phyloP scores from a whole-genome alignment of 2,329 filamentous ascomycete species.

The Pseudogymnoascus sp. region DNA sequence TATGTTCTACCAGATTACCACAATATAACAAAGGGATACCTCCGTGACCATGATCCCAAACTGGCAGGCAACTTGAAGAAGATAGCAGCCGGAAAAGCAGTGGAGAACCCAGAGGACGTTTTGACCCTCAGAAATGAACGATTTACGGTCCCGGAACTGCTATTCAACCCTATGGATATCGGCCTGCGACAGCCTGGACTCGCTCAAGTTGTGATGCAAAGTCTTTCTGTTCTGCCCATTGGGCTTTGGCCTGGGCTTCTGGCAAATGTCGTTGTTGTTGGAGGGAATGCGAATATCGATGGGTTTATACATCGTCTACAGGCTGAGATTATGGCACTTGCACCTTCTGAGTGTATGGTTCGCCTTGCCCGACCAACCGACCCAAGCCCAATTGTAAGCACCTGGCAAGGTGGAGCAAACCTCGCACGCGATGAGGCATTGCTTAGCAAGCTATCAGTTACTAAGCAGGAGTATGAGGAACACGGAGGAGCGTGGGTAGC shows the following conservation, averaged over 20 bases:
- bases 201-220: conserved; percentile 73
- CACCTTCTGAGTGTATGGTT: conserved; percentile 70
- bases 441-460: conserved; percentile 63
- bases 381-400: conserved; percentile 57
- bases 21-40: conserved; percentile 51
- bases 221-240: conserved; percentile 64
- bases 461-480: conserved; percentile 84
- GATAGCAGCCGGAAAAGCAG: conserved; percentile 33
- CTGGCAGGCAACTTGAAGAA: conserved; percentile 45
- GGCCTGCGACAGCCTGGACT: conserved; percentile 78
- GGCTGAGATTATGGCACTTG: conserved; percentile 60
- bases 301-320: conserved; percentile 77
- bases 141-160: conserved; percentile 79
- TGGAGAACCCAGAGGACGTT: conserved; percentile 61
- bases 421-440: conserved; percentile 60
- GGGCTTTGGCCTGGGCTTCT: conserved; percentile 76
- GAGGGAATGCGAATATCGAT: conserved; percentile 71
- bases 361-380: conserved; percentile 54
- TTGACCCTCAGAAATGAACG: conserved; percentile 86
- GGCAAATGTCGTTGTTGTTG: conserved; percentile 81
- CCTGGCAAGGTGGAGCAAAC: conserved; percentile 77
- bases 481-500: conserved; percentile 67
- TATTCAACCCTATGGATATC: conserved; percentile 81
- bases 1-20: conserved; percentile 84
- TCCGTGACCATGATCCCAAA: conserved; percentile 68